These are phyloP conservation scores for Coemansia sp. DNA, from an alignment of 192 early-diverging fungal genomes.

Conservation along the genomic window DNA sequence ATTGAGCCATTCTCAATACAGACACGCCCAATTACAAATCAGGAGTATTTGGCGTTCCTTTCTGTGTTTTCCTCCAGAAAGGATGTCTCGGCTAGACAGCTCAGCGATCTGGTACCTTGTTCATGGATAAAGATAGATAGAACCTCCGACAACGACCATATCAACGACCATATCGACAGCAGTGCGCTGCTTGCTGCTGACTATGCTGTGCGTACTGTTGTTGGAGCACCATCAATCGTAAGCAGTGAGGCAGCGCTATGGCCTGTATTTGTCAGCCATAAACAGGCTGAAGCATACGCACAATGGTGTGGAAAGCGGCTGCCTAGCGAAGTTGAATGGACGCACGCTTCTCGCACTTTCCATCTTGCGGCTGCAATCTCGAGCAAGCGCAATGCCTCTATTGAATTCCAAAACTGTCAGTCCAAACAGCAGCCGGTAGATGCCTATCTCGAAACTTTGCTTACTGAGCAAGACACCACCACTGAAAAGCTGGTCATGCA, in stretches of 20 bases:
- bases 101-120: slow-evolving; percentile 47
- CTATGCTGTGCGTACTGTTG: slow-evolving; percentile 64
- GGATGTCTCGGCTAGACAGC: not conserved
- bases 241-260: slow-evolving; percentile 55
- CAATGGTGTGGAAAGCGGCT: slow-evolving; percentile 58
- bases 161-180: not conserved
- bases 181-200: slow-evolving; percentile 5
- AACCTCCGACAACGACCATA: not conserved
- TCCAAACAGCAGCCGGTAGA: slow-evolving; percentile 11
- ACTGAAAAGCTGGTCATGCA: not conserved
- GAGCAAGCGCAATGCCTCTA: too few species aligned
- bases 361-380: slow-evolving; percentile 24
- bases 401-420: not conserved
- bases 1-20: slow-evolving; percentile 64
- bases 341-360: slow-evolving; percentile 39
- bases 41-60: slow-evolving; percentile 69
- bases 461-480: slow-evolving; percentile 6
- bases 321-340: slow-evolving; percentile 77
- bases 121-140: slow-evolving; percentile 62
- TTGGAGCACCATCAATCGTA: slow-evolving; percentile 62
- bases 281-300: slow-evolving; percentile 74
- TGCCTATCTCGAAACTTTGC: slow-evolving; percentile 5
- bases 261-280: slow-evolving; percentile 71
- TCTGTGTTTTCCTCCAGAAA: not conserved
- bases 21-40: slow-evolving; percentile 76